Conservation (phyloP, 768 basidiomycete genomes). For the Auriscalpium vulgare region DNA sequence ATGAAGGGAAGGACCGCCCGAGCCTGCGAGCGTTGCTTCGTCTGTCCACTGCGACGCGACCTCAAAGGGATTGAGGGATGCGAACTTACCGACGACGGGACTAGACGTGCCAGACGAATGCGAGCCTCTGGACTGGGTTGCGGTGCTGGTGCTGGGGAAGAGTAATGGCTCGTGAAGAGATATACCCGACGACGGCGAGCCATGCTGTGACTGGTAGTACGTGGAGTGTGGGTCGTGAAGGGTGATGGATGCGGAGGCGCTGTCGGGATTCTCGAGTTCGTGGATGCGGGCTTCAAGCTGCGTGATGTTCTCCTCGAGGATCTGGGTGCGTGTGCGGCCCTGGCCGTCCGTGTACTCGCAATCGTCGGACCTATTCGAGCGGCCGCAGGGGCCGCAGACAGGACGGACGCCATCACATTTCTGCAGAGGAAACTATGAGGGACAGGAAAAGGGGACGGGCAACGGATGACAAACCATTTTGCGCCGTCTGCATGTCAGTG, state of each 20-base stretch:
- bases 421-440: constrained; percentile 22
- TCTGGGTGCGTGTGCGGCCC: constrained; percentile 48
- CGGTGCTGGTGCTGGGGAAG: neutral
- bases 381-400: constrained; percentile 53
- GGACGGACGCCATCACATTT: constrained; percentile 62
- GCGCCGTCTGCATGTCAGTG: constrained; percentile 4
- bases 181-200: neutral
- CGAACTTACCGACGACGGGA: constrained; percentile 1
- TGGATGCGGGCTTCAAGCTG: constrained; percentile 45
- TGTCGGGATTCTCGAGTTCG: constrained; percentile 15
- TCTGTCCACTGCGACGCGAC: neutral
- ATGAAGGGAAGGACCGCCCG: neutral
- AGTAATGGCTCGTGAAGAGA: neutral
- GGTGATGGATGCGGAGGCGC: constrained; percentile 4
- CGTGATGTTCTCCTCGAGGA: constrained; percentile 49
- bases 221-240: constrained; percentile 14
- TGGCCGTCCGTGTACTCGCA: constrained; percentile 64
- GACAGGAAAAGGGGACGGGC: neutral
- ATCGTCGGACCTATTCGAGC: constrained; percentile 52
- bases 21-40: neutral
- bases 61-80: neutral
- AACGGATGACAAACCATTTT: constrained; percentile 8
- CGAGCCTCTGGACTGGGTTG: constrained; percentile 1
- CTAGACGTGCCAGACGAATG: constrained; percentile 6
- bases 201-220: constrained; percentile 1